phyloP scores from a whole-genome alignment of 177 flowering plant genomes.

The Vitis hybrid region DNA sequence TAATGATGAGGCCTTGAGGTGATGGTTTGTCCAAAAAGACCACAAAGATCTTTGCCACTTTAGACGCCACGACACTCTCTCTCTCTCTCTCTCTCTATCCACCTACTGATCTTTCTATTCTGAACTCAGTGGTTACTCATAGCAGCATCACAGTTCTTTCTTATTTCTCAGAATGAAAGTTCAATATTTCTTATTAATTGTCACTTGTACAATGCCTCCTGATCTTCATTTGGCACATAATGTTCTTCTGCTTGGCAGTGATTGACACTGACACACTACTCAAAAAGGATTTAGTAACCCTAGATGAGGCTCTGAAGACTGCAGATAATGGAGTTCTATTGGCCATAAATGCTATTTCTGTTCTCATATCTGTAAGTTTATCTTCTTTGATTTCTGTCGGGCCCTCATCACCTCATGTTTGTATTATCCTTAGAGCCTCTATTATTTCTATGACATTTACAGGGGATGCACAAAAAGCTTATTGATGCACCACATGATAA shows the following conservation, averaged over 20 bases:
- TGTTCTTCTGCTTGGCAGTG: constrained; percentile 40
- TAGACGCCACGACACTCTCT: too few relatives aligned
- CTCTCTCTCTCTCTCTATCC: too few relatives aligned
- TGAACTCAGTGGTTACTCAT: too few relatives aligned
- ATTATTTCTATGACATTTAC: constrained; percentile 19
- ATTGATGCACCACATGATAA: constrained; percentile 34
- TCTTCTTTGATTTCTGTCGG: not conserved
- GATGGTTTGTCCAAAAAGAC: too few relatives aligned
- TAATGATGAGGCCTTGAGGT: too few relatives aligned
- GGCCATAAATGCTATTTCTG: constrained; percentile 66
- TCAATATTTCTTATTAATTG: not conserved
- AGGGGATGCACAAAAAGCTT: constrained; percentile 59
- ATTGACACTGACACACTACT: constrained; percentile 77
- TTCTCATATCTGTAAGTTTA: constrained; percentile 71
- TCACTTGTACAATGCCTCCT: not conserved
- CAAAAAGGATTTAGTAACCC: constrained; percentile 71
- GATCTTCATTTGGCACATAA: constrained; percentile 1
- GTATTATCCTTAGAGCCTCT: not conserved
- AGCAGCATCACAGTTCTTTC: not conserved
- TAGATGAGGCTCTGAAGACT: constrained; percentile 85
- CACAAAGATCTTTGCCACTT: too few relatives aligned
- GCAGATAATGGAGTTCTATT: constrained; percentile 78
- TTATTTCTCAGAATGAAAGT: not conserved
- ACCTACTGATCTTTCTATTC: too few relatives aligned
- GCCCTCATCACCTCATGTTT: not conserved